A percentile compares a stretch with the other conserved stretches of the same genome.
These are phyloP conservation scores for Psophocarpus tetragonolobus DNA, from an alignment of 306 rosid species.

Conservation along the genomic window DNA sequence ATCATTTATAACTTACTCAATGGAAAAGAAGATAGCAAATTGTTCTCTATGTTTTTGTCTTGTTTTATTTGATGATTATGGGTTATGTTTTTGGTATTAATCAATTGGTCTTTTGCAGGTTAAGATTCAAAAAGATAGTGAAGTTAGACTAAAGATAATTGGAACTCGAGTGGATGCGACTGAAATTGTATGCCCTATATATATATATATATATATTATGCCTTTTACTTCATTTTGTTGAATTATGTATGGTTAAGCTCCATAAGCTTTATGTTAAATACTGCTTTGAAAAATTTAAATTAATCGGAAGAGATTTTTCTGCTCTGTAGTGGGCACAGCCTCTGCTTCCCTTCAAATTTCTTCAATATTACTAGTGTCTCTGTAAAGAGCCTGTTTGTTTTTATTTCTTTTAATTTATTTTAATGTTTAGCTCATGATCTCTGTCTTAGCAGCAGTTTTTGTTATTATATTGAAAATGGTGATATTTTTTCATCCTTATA, in stretches of 20 bases:
- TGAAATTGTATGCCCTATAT: constrained; percentile 86
- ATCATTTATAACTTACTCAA: constrained; percentile 15
- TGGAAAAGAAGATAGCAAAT: constrained; percentile 5
- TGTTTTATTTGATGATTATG: neutral
- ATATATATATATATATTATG: constrained; percentile 1
- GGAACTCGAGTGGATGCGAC: constrained; percentile 98
- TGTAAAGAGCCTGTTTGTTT: neutral
- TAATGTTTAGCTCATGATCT: neutral
- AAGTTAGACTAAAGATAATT: constrained; percentile 93
- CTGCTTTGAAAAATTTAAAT: constrained; percentile 9
- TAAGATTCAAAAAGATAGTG: constrained; percentile 96
- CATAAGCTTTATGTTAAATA: constrained; percentile 17
- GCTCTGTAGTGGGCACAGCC: constrained; percentile 5
- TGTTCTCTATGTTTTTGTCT: neutral
- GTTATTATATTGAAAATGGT: neutral
- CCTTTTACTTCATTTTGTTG: constrained; percentile 13
- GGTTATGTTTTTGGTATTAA: constrained; percentile 27
- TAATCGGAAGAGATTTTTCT: neutral
- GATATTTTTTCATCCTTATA: neutral
- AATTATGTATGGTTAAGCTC: constrained; percentile 9
- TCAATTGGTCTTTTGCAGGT: constrained; percentile 57
- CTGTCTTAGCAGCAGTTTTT: neutral
- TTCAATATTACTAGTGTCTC: neutral
- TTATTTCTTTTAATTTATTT: neutral
- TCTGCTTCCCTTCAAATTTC: neutral